Evolutionary conservation across 169 alveolate genomes (phyloP), one percentile per base, ranked within the genome.

Genomic region (Cryptosporidium sp.): DNA sequence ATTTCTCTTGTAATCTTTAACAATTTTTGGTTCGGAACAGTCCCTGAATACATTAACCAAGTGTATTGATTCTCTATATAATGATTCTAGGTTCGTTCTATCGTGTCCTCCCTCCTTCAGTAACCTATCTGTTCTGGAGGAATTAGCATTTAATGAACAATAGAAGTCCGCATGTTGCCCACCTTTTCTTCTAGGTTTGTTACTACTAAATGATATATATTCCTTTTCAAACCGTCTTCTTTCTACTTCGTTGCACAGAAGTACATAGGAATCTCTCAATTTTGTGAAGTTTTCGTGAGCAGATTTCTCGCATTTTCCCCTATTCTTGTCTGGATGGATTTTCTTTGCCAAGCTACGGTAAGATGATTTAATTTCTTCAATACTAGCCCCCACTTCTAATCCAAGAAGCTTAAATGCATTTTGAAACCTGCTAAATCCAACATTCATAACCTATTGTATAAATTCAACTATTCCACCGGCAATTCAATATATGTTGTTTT

Each of bases 201-300:
- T 55, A 26, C 67, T 45, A 9, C 14, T 14, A 2, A 37, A 26
- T 14, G 43, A 23, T 16, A 10, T 16, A 3, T 10, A 73, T 4
- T 35, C 16, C 8, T 73, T 29, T 21, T 80, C 89, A 29, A 80
- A 80, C 41, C 37, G 41, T 23, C n/a, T 80, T 48, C 89, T 80
- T 62, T 12, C 75, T 31, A 55, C 45, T 31, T 80, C 89, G 37
- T 80, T 48, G 33, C 80, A 62, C 41, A 80, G 18, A 26, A 80
- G 62, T 12, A 41, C 39, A 41, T 80, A 80, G 4, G 89, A 33
- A 59, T 80, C 70, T 33, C 59, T 21, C 9, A 80, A 37, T 45
- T n/a, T 59, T 45, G 89, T 80, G 45, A 80, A 80, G 3, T 39
- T 41, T 43, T 80, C 89, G 21, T 80, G 89, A 9, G 89, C 89